Evolutionary conservation across 768 basidiomycete species (phyloP), one percentile per base, ranked within the genome.

Genomic region (Russula compacta): DNA sequence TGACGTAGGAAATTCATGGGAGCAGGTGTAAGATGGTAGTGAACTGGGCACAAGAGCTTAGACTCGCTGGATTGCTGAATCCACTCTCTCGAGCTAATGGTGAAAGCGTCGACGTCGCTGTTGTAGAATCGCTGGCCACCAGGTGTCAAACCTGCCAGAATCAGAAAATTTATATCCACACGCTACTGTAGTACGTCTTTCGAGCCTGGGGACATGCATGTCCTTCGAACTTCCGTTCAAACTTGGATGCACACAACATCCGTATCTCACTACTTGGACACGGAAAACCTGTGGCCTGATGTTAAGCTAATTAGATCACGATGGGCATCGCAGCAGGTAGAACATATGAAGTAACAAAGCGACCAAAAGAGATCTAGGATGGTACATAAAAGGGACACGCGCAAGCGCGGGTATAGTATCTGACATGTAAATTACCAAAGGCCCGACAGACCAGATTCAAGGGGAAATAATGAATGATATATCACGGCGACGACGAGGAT

Each of bases 351-450:
- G 32, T 46, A 50, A 53, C 44, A 61, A 40, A 40, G 36, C 29
- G 44, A 46, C 24, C 32, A 48, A 48, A 48, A 33, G 32, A 43
- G 19, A 53, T 49, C 29, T 44, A 44, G 42, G 35, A 54, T 49
- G 48, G 40, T 42, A 64, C 43, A 40, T 50, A 44, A 61, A 36
- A 36, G 12, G 59, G n/a, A 61, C 52, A 60, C 58, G 46, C 58
- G 39, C 58, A 47, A 53, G 59, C 42, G 59, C 40, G 53, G 59
- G 63, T 64, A 64, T 60, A 56, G 40, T 64, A 56, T 61, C 38
- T 61, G 48, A 55, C 63, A 64, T 38, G 48, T 64, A 61, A 61
- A 46, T 53, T 64, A 61, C 48, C 43, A 52, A 64, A 64, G 11
- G 43, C 15, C 21, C 33, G 29, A 62, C 35, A n/a, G 39, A 43